These are phyloP conservation scores for Zygosaccharomyces bailii DNA, from an alignment of 805 yeast species.

Conservation along the genomic window DNA sequence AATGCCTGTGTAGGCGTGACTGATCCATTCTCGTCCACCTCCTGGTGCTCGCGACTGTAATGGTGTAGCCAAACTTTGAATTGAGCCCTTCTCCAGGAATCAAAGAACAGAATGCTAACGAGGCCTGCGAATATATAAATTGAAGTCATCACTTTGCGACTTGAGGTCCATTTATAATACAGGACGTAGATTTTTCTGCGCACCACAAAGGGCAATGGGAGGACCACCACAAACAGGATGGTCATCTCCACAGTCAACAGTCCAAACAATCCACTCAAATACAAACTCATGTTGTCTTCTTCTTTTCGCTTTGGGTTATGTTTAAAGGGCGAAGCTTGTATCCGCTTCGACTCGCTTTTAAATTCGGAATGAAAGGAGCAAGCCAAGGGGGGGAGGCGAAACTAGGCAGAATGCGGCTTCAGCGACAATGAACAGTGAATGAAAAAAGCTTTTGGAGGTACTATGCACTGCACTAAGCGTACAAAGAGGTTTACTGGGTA, in stretches of 20 bases:
- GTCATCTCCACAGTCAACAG: conserved; percentile 52
- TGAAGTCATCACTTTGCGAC: conserved; percentile 45
- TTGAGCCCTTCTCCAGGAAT: conserved; percentile 47
- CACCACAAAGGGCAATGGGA: conserved; percentile 52
- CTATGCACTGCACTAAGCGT: no score
- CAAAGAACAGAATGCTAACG: conserved; percentile 50
- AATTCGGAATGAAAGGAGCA: conserved; percentile 4
- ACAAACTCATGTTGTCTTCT: conserved; percentile 29
- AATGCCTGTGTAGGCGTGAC: conserved; percentile 47
- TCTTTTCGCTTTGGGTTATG: background rate
- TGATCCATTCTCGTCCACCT: conserved; percentile 26
- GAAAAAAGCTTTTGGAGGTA: no score
- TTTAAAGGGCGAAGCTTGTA: conserved; percentile 1
- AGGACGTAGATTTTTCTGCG: conserved; percentile 43
- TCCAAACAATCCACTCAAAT: conserved; percentile 41
- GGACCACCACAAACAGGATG: conserved; percentile 43
- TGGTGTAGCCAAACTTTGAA: conserved; percentile 31
- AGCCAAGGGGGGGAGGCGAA: background rate
- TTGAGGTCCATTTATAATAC: conserved; percentile 36
- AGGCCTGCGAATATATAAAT: conserved; percentile 41
- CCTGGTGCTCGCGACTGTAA: conserved; percentile 23
- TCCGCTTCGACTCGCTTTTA: conserved; percentile 7
- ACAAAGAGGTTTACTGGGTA: background rate
- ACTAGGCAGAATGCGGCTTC: background rate
- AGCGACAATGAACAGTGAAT: background rate